Evolutionary conservation across 805 yeast genomes (phyloP).

Genomic region (Lachancea kluyveri): DNA sequence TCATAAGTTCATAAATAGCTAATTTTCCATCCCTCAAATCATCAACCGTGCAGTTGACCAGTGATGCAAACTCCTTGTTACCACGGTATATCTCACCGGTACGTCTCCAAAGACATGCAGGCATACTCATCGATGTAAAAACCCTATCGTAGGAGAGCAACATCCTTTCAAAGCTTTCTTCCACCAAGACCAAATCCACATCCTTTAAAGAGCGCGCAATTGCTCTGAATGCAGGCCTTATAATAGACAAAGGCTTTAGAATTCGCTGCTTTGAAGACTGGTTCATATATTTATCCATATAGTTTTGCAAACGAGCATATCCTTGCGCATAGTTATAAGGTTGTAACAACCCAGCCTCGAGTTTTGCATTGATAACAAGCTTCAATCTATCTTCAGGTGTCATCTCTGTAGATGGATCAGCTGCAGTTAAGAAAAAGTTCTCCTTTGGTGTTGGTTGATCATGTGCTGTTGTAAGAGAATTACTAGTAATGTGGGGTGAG

Average conservation of each 20-base stretch:
- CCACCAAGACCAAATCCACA: conserved; percentile 85
- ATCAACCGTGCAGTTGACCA: conserved; percentile 85
- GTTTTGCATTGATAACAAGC: conserved; percentile 88
- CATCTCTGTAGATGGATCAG: conserved; percentile 91
- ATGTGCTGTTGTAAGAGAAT: conserved; percentile 7
- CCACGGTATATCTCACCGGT: conserved; percentile 96
- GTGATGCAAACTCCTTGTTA: conserved; percentile 89
- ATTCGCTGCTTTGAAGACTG: conserved; percentile 77
- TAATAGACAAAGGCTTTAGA: conserved; percentile 74
- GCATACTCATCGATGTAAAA: conserved; percentile 95
- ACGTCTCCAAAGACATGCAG: conserved; percentile 95
- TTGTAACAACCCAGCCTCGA: conserved; percentile 86
- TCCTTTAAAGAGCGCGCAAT: conserved; percentile 86
- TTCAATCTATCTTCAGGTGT: conserved; percentile 91
- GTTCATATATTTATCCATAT: conserved; percentile 92
- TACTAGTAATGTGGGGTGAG: conserved; percentile 1
- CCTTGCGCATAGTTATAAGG: conserved; percentile 95
- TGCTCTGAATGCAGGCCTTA: conserved; percentile 90
- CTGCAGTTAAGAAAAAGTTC: conserved; percentile 91
- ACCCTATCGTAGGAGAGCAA: conserved; percentile 88
- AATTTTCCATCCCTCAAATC: conserved; percentile 87
- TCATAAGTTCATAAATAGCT: conserved; percentile 90
- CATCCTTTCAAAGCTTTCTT: conserved; percentile 92
- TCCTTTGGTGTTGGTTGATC: conserved; percentile 73
- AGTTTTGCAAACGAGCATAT: conserved; percentile 79